These are phyloP conservation scores for Coemansia reversa DNA, from an alignment of 192 early-diverging fungal genomes.

Conservation along the genomic window DNA sequence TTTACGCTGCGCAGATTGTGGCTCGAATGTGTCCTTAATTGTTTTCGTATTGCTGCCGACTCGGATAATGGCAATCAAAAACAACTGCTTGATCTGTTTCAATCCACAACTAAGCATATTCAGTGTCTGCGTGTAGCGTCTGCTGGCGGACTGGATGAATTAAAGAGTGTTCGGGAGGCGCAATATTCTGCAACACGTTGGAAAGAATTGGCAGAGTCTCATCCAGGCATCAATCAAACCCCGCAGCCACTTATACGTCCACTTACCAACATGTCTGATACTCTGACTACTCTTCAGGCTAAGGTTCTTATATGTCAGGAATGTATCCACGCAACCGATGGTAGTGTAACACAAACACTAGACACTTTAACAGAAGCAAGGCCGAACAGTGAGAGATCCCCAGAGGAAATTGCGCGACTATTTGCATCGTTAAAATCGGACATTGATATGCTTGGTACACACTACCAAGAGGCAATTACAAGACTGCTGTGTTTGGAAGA, in stretches of 20 bases:
- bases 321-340: conserved; percentile 5
- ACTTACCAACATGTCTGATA: conserved; percentile 21
- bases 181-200: conserved; percentile 29
- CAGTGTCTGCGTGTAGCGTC: background rate
- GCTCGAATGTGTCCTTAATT: conserved; percentile 13
- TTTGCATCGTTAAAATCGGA: conserved; percentile 49
- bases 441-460: conserved; percentile 26
- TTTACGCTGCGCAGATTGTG: conserved; percentile 38
- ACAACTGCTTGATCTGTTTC: background rate
- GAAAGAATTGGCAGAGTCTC: conserved; percentile 15
- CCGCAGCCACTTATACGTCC: conserved; percentile 16
- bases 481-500: conserved; percentile 4
- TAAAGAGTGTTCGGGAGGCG: conserved; percentile 18
- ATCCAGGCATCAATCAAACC: background rate
- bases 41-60: background rate
- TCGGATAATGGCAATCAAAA: background rate
- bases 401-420: conserved; percentile 26
- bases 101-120: background rate
- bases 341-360: background rate
- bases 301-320: conserved; percentile 33
- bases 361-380: background rate
- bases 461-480: conserved; percentile 34
- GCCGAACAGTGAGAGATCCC: background rate
- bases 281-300: conserved; percentile 20
- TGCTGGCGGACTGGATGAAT: background rate